Percentiles rank a stretch among this genome's conserved stretches.
phyloP scores from a whole-genome alignment of 1,284 basidiomycete species.

The Sanguinoderma infundibulare region DNA sequence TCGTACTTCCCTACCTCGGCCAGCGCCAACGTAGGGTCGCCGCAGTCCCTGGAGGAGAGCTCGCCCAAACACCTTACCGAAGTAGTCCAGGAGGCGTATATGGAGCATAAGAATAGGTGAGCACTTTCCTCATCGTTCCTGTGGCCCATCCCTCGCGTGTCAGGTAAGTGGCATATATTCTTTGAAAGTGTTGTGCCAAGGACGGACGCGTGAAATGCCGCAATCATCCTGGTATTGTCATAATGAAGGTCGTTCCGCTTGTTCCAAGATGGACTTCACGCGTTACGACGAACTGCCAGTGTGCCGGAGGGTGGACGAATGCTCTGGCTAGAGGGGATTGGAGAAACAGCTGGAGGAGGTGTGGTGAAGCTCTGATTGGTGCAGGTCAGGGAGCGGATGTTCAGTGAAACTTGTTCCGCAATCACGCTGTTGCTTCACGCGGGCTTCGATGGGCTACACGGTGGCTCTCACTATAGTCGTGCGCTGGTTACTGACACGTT shows the following conservation, averaged over 20 bases:
- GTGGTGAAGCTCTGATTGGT: too few relatives aligned
- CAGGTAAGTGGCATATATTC: neutral
- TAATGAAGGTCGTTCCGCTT: too few relatives aligned
- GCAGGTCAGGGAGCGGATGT: neutral
- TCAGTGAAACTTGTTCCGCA: neutral
- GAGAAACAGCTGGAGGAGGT: too few relatives aligned
- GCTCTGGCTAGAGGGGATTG: too few relatives aligned
- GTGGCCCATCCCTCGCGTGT: neutral
- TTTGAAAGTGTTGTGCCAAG: too few relatives aligned
- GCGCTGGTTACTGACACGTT: neutral
- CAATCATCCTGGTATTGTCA: too few relatives aligned
- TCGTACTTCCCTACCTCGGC: slow-evolving; percentile 32
- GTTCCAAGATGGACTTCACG: too few relatives aligned
- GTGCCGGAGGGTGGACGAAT: too few relatives aligned
- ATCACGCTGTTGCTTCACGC: neutral
- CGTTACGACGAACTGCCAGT: too few relatives aligned
- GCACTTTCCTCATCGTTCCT: slow-evolving; percentile 26
- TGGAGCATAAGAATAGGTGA: slow-evolving; percentile 73
- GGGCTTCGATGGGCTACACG: neutral
- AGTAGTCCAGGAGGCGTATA: slow-evolving; percentile 75
- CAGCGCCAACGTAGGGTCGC: slow-evolving; percentile 18
- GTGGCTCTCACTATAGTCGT: neutral
- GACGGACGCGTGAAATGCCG: too few relatives aligned
- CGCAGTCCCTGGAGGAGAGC: slow-evolving; percentile 26
- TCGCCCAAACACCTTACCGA: slow-evolving; percentile 37